Conservation (phyloP, 192 early-diverging fungal species). For the Podila clonocystis region DNA sequence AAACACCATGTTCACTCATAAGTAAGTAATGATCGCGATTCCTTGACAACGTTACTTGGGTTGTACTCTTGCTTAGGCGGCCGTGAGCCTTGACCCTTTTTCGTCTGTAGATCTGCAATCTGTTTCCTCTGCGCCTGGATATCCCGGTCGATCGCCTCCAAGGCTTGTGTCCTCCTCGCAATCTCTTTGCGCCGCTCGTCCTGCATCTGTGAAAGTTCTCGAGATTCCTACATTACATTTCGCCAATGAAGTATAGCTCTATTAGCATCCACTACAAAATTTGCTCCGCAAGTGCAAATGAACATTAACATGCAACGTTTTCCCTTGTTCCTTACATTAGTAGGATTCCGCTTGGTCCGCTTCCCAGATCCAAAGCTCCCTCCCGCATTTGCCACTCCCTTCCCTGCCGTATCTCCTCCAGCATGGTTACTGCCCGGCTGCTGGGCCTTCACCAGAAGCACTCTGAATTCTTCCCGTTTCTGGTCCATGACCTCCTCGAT, state of each 20-base stretch:
- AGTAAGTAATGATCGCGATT: too few species aligned
- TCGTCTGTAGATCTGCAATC: conserved; percentile 6
- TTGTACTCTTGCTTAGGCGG: conserved; percentile 6
- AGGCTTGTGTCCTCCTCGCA: conserved; percentile 8
- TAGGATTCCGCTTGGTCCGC: not conserved
- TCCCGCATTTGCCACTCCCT: too few species aligned
- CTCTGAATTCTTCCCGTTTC: conserved; percentile 28
- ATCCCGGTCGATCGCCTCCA: conserved; percentile 18
- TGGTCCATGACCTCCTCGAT: conserved; percentile 34
- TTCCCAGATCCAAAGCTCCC: not conserved
- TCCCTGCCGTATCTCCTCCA: too few species aligned
- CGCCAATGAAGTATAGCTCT: too few species aligned
- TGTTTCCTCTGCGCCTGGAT: conserved; percentile 26
- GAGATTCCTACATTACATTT: conserved; percentile 19
- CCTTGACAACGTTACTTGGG: conserved; percentile 12
- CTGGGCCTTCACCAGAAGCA: conserved; percentile 7
- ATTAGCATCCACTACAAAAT: too few species aligned
- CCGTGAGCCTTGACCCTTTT: not conserved
- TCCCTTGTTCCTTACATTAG: conserved; percentile 13
- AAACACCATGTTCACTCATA: too few species aligned
- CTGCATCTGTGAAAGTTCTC: conserved; percentile 16
- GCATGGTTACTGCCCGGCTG: not conserved
- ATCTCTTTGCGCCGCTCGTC: conserved; percentile 25
- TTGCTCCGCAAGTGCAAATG: too few species aligned
- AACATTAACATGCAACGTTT: too few species aligned